Base-by-base conservation (phyloP, 1,284 basidiomycete species). In the Ceratobasidium sp. region DNA sequence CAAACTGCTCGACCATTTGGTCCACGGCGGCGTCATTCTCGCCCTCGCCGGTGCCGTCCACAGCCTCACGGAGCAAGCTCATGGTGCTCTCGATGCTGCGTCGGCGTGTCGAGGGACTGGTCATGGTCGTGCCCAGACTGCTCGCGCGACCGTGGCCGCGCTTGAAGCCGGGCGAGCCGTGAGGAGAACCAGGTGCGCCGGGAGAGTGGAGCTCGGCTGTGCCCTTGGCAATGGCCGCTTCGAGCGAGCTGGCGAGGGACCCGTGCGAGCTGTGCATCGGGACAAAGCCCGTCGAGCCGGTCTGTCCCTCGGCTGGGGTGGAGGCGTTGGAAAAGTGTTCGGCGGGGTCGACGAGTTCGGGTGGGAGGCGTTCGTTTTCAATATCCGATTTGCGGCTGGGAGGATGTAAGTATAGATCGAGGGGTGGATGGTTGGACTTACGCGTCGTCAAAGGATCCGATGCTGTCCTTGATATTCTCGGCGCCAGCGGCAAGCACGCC, bases 351-450 rank as follows among this genome's bases (percentile, higher is more conserved):
- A 96, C 92, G 27, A 99, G 86, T 31, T 98, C 95, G 0, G 96
- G 96, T 13, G 96, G 96, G 31, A 98, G 82, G 52, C 94, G 90
- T 80, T 99, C 96, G 81, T 99, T 98, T 82, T 99, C 96, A 75
- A 99, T 98, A 83, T 99, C 97, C 45, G 93, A 95, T 81, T 96
- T 96, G 73, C 96, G 93, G 25, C 92, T 94, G 42, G 54, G 20
- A 49, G 60, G 3, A 49, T 54, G 20, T 20, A 8, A 52, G 40
- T 31, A 22, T 34, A 31, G 17, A 45, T 22, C 8, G 47, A 53
- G 43, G 10, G n/a, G 7, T 12, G 7, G n/a, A 12, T 7, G 20
- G n/a, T 8, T 38, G 56, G 15, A 90, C 92, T 73, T 81, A 94
- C 92, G 96, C 96, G 77, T 98, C 96, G 58, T 95, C 93, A 77